Percentiles rank a stretch among this genome's conserved stretches.
phyloP scores from a whole-genome alignment of 805 yeast genomes.

The Hanseniaspora singularis region DNA sequence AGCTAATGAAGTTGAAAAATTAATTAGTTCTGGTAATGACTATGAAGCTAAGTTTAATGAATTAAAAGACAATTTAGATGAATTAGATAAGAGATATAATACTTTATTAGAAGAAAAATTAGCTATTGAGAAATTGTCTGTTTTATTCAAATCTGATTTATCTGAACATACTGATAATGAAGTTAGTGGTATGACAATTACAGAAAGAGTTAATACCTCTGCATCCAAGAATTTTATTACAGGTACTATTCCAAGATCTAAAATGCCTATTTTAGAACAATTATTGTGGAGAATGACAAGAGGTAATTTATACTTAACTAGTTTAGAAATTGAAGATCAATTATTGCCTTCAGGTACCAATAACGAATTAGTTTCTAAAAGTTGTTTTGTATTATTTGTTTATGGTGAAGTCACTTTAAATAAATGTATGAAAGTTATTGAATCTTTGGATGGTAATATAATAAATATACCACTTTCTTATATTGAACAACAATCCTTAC shows the following conservation, averaged over 20 bases:
- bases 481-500: slow-evolving; percentile 31
- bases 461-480: slow-evolving; percentile 42
- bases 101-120: slow-evolving; percentile 53
- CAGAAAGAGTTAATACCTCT: slow-evolving; percentile 21
- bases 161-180: slow-evolving; percentile 7
- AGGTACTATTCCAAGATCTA: slow-evolving; percentile 54
- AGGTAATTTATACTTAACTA: slow-evolving; percentile 56
- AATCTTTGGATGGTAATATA: slow-evolving; percentile 52
- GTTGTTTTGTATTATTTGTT: slow-evolving; percentile 55
- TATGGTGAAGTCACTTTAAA: slow-evolving; percentile 53
- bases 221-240: slow-evolving; percentile 40
- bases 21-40: slow-evolving; percentile 47
- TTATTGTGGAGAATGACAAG: slow-evolving; percentile 64
- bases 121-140: slow-evolving; percentile 40
- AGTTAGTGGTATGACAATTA: slow-evolving; percentile 11
- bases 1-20: slow-evolving; percentile 60
- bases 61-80: slow-evolving; percentile 56
- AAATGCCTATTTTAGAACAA: slow-evolving; percentile 48
- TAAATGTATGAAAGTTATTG: slow-evolving; percentile 53
- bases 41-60: slow-evolving; percentile 66
- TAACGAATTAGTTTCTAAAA: slow-evolving; percentile 40
- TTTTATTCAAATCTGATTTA: slow-evolving; percentile 29
- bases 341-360: slow-evolving; percentile 45
- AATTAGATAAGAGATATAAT: slow-evolving; percentile 42
- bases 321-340: slow-evolving; percentile 40